phyloP scores from a whole-genome alignment of 2,329 filamentous ascomycete species.

The Pseudogymnoascus sp. region DNA sequence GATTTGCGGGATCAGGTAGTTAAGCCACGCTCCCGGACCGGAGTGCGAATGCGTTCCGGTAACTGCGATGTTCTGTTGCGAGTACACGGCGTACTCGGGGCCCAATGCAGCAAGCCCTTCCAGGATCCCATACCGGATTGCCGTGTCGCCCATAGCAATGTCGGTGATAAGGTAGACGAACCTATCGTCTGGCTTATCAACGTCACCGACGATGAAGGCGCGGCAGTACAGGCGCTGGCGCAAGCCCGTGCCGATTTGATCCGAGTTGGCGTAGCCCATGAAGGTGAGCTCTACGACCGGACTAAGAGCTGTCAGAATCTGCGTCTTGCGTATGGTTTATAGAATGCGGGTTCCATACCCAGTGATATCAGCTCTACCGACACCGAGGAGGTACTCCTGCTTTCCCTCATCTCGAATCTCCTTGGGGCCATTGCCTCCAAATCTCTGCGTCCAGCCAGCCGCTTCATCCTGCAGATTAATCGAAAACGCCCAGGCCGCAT shows the following conservation, averaged over 20 bases:
- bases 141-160: conserved; percentile 80
- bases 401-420: conserved; percentile 15
- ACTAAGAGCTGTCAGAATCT: conserved; percentile 30
- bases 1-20: conserved; percentile 87
- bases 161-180: conserved; percentile 87
- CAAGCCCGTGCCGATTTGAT: conserved; percentile 73
- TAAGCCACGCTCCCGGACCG: conserved; percentile 86
- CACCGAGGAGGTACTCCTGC: conserved; percentile 51
- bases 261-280: conserved; percentile 84
- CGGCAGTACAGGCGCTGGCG: conserved; percentile 83
- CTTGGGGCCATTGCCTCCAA: not conserved
- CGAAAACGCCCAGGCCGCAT: conserved; percentile 8
- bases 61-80: conserved; percentile 73
- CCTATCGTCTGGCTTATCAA: conserved; percentile 56
- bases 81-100: conserved; percentile 64
- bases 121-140: conserved; percentile 78
- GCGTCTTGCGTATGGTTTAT: not conserved
- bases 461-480: not conserved
- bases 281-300: conserved; percentile 86
- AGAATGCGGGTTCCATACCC: conserved; percentile 37
- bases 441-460: not conserved
- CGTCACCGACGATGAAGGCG: conserved; percentile 76
- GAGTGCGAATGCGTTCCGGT: conserved; percentile 92
- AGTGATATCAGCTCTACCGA: conserved; percentile 66
- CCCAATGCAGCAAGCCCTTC: conserved; percentile 64